Evolutionary conservation across 2,329 filamentous ascomycete genomes (phyloP).

Genomic region (Fusarium napiforme): DNA sequence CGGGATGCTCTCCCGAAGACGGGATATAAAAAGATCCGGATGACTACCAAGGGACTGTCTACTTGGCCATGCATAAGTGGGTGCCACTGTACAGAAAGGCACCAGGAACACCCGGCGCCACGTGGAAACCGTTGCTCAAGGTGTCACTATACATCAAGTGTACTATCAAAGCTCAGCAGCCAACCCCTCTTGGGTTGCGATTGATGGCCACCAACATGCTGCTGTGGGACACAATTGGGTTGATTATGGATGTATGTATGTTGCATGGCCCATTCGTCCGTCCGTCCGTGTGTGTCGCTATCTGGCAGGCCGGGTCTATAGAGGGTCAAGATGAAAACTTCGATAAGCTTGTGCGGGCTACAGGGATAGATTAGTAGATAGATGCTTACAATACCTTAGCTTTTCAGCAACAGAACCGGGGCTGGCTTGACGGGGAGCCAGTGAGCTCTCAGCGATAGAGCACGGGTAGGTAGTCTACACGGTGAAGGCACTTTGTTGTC

Average conservation of each 20-base stretch:
- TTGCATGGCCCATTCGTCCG: constrained; percentile 19
- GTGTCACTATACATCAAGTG: constrained; percentile 31
- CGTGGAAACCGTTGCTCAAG: constrained; percentile 38
- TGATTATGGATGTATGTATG: background rate
- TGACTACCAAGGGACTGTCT: background rate
- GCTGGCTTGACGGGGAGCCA: constrained; percentile 31
- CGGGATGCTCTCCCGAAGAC: constrained; percentile 30
- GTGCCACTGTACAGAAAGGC: constrained; percentile 29
- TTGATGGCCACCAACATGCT: constrained; percentile 19
- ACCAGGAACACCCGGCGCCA: constrained; percentile 37
- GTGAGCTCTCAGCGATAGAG: constrained; percentile 37
- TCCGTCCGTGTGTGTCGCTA: background rate
- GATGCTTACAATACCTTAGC: background rate
- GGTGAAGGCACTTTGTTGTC: constrained; percentile 9
- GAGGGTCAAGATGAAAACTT: constrained; percentile 28
- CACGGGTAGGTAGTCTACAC: constrained; percentile 32
- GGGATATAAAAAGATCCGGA: constrained; percentile 25
- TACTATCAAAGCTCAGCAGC: constrained; percentile 21
- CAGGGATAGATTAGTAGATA: constrained; percentile 1
- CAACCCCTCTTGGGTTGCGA: constrained; percentile 4
- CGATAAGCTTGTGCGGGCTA: constrained; percentile 36
- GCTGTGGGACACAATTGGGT: constrained; percentile 35
- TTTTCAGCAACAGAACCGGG: constrained; percentile 28
- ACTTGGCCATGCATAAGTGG: constrained; percentile 33
- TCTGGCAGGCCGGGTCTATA: constrained; percentile 14